Base-by-base conservation (phyloP, 192 early-diverging fungal species). In the Rhizoclosmatium sp. region DNA sequence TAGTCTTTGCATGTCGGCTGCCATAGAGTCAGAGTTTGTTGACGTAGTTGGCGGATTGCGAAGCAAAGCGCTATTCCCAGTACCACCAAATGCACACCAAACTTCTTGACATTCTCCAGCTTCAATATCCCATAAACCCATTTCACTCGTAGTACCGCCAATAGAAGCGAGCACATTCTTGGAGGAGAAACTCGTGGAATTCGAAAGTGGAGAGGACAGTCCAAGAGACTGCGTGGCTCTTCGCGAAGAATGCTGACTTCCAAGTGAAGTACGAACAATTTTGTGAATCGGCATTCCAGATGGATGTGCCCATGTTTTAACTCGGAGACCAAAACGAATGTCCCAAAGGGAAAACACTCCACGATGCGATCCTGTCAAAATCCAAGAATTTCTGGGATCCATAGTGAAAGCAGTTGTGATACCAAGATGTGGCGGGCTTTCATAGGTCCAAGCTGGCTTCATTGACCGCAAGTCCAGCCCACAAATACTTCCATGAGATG, bases 71-170 rank as follows among this genome's bases (percentile, higher is more conserved):
- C 9, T 12, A 39, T 3, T 16, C 3, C 62, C 58, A 7, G 59
- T 59, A 9, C 65, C 54, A 39, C 71, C 68, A 47, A 85, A 62
- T 23, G 91, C 91, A 40, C 86, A 93, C 89, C 89, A 95, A 2
- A 94, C 88, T 79, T 95, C 89, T 14, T 83, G 75, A 81, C 94
- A 95, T 64, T 89, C 82, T 14, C 87, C 78, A n/a, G 83, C 82
- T 41, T 92, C 91, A 59, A 96, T 85, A 80, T 96, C 91, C 95
- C 95, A 96, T 0, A 93, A 79, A n/a, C 92, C 91, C 9, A 95
- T 82, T 71, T 96, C 94, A 68, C 92, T 91, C 21, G 74, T 86
- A 3, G 19, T 56, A n/a, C 89, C 87, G 16, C 92, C 91, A 3
- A 94, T 86, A 7, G 92, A 85, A 69, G 91, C 90, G n/a, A 90